phyloP scores from a whole-genome alignment of 2,329 filamentous ascomycete genomes.

The Volutella citrinella region DNA sequence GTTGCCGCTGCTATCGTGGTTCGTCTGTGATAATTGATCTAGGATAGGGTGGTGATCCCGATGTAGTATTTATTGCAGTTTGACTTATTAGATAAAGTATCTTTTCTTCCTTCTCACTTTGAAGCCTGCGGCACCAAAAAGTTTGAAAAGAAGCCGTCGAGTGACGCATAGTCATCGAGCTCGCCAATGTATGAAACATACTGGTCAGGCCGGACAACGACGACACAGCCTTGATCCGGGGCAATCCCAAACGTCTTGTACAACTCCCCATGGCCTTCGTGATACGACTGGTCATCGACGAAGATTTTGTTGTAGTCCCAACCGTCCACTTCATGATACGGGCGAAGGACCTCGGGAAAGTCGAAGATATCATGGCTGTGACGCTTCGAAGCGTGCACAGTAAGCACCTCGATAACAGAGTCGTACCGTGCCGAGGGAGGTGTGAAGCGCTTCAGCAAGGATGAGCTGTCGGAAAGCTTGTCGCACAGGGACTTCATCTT shows the following conservation, averaged over 20 bases:
- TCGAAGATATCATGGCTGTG: slow-evolving; percentile 47
- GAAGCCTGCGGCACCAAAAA: too few relatives aligned
- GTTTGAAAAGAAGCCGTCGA: too few relatives aligned
- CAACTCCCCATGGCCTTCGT: slow-evolving; percentile 48
- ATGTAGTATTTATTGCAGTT: too few relatives aligned
- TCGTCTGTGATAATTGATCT: too few relatives aligned
- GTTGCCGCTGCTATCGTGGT: too few relatives aligned
- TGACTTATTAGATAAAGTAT: too few relatives aligned
- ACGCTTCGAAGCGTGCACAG: slow-evolving; percentile 55
- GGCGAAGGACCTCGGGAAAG: slow-evolving; percentile 44
- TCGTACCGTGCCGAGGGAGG: slow-evolving; percentile 7
- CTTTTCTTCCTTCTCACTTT: too few relatives aligned
- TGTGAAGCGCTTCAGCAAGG: slow-evolving; percentile 12
- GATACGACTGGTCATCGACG: slow-evolving; percentile 51
- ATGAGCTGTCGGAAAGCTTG: slow-evolving; percentile 35
- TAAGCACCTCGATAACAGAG: slow-evolving; percentile 55
- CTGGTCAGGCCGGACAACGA: slow-evolving; percentile 65
- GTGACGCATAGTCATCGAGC: too few relatives aligned
- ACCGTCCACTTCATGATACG: slow-evolving; percentile 39
- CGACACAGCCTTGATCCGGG: slow-evolving; percentile 50
- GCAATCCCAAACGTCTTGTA: slow-evolving; percentile 60
- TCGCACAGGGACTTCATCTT: slow-evolving; percentile 5
- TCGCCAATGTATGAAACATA: slow-evolving; percentile 44
- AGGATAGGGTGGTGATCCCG: too few relatives aligned
- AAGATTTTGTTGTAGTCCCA: slow-evolving; percentile 58